Evolutionary conservation across 1,284 basidiomycete genomes (phyloP).

Genomic region (Trametes polyzona): DNA sequence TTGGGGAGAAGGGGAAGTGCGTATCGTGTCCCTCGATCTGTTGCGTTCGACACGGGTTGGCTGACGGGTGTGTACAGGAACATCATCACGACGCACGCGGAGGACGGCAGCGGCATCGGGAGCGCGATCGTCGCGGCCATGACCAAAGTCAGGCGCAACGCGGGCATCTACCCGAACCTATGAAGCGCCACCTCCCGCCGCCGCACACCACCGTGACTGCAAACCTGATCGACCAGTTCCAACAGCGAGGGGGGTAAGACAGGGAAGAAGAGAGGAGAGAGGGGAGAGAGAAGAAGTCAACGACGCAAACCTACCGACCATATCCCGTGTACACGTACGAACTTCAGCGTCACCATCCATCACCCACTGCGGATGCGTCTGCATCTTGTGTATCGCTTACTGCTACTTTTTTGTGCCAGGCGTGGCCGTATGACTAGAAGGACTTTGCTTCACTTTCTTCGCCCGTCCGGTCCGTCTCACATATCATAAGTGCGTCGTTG

Average conservation of each 20-base stretch:
- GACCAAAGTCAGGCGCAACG: conserved; percentile 30
- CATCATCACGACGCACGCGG: conserved; percentile 89
- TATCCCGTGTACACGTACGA: background rate
- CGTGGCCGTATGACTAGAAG: too few relatives aligned
- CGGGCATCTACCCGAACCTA: conserved; percentile 28
- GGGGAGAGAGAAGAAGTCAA: background rate
- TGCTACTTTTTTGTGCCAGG: too few relatives aligned
- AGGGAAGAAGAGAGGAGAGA: background rate
- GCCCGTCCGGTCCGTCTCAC: too few relatives aligned
- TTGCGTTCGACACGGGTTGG: background rate
- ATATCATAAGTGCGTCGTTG: too few relatives aligned
- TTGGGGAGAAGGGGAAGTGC: conserved; percentile 90
- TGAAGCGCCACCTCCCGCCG: too few relatives aligned
- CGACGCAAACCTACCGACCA: background rate
- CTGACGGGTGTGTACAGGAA: conserved; percentile 49
- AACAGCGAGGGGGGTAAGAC: background rate
- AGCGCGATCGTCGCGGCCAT: conserved; percentile 82
- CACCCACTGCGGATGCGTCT: background rate
- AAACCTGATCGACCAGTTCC: too few relatives aligned
- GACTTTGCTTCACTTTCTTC: too few relatives aligned
- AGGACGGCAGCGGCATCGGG: conserved; percentile 96
- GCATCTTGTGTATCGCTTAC: too few relatives aligned
- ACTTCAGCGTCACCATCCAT: background rate
- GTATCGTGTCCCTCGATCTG: conserved; percentile 31
- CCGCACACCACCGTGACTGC: too few relatives aligned